These are phyloP conservation scores for Syzygium oleosum DNA, from an alignment of 345 rosid species.

Conservation along the genomic window DNA sequence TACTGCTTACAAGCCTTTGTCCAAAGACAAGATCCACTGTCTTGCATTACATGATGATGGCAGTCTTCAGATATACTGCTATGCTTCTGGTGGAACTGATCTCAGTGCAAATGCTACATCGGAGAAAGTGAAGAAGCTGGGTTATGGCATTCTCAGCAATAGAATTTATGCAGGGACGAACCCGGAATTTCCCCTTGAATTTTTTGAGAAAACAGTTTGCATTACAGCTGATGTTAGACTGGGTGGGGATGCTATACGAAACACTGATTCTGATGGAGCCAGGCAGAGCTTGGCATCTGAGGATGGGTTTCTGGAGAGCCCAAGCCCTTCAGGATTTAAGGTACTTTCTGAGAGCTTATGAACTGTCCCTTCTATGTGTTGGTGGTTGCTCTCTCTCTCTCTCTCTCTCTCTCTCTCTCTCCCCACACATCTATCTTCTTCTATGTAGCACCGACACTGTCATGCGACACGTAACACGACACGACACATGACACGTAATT, in stretches of 20 bases:
- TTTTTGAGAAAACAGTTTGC: constrained; percentile 92
- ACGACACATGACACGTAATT: too few relatives aligned
- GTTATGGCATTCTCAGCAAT: constrained; percentile 74
- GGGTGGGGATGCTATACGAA: constrained; percentile 87
- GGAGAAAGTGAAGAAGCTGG: constrained; percentile 81
- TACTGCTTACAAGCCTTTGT: constrained; percentile 85
- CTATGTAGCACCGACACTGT: too few relatives aligned
- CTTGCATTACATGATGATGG: constrained; percentile 98
- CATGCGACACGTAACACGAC: too few relatives aligned
- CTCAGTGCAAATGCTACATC: constrained; percentile 49
- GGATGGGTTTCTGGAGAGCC: constrained; percentile 91
- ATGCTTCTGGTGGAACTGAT: constrained; percentile 56
- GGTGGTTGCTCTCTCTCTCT: neutral
- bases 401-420: neutral
- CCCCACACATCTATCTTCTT: neutral
- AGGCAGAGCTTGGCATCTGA: constrained; percentile 86
- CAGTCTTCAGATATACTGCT: constrained; percentile 92
- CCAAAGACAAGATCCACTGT: constrained; percentile 87
- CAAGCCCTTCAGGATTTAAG: constrained; percentile 85
- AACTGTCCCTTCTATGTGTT: neutral
- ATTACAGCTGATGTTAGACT: constrained; percentile 89
- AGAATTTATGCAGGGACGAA: constrained; percentile 74
- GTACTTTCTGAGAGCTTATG: constrained; percentile 16
- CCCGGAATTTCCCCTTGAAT: constrained; percentile 95
- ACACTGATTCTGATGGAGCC: constrained; percentile 89